Evolutionary conservation across 768 basidiomycete species (phyloP).

Genomic region (Collybiopsis luxurians): DNA sequence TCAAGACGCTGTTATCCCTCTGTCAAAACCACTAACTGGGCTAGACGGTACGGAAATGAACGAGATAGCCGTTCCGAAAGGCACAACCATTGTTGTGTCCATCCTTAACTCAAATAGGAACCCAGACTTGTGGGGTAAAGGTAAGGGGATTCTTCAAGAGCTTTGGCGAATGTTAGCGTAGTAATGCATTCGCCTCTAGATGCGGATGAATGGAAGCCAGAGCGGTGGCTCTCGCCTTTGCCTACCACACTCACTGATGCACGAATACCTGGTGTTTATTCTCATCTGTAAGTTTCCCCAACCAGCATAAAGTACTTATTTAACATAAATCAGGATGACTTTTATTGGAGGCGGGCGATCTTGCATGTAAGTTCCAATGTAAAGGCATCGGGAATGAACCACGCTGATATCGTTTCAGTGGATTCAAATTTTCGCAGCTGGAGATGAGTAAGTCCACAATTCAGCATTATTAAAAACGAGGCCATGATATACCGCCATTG

Average conservation of each 20-base stretch:
- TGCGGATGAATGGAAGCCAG: slow-evolving; percentile 43
- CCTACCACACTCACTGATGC: slow-evolving; percentile 30
- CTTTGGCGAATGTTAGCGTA: too few relatives aligned
- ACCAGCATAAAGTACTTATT: not conserved
- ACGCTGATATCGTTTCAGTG: not conserved
- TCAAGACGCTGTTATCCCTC: slow-evolving; percentile 32
- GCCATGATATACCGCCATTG: not conserved
- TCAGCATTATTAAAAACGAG: not conserved
- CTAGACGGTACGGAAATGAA: slow-evolving; percentile 22
- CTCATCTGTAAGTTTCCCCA: slow-evolving; percentile 26
- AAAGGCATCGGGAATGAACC: too few relatives aligned
- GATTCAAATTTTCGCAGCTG: slow-evolving; percentile 7
- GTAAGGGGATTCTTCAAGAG: too few relatives aligned
- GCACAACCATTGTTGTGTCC: slow-evolving; percentile 25
- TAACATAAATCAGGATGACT: slow-evolving; percentile 32
- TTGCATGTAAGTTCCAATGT: slow-evolving; percentile 28
- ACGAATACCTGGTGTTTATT: slow-evolving; percentile 32
- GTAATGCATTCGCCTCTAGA: slow-evolving; percentile 15
- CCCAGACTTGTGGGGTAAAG: slow-evolving; percentile 35
- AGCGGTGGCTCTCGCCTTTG: slow-evolving; percentile 38
- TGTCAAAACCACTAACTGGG: slow-evolving; percentile 28
- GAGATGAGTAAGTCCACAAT: not conserved
- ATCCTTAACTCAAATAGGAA: slow-evolving; percentile 29
- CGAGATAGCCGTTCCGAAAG: slow-evolving; percentile 23
- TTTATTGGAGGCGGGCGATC: slow-evolving; percentile 38